Conservation (phyloP, 192 early-diverging fungal species). For the Backusella circina region DNA sequence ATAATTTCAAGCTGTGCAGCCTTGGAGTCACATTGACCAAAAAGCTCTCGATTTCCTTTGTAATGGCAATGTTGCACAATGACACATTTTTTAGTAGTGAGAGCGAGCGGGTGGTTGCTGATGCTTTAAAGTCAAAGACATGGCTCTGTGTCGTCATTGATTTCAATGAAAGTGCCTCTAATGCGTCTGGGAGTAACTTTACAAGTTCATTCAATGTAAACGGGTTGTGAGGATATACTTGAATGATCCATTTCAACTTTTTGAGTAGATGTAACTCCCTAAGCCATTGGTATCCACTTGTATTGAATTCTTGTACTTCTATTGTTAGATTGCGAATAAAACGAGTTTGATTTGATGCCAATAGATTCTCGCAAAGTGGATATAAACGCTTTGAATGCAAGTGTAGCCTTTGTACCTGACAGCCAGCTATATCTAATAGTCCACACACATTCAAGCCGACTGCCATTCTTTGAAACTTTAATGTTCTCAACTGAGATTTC, state of each 20-base stretch:
- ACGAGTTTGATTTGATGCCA: neutral
- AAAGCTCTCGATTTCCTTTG: neutral
- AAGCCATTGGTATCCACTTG: neutral
- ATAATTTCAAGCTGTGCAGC: neutral
- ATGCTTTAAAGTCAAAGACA: neutral
- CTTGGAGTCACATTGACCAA: neutral
- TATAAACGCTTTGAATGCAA: neutral
- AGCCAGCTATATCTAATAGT: neutral
- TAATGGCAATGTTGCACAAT: neutral
- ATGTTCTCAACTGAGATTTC: neutral
- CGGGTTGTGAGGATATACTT: neutral
- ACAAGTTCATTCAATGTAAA: neutral
- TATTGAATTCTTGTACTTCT: neutral
- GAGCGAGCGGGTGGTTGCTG: neutral
- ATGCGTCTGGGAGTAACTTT: neutral
- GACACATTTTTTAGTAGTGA: neutral
- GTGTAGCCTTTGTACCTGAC: neutral
- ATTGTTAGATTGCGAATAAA: neutral
- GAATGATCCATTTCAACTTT: neutral
- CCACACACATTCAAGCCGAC: neutral
- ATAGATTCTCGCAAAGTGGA: neutral
- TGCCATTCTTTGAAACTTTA: neutral
- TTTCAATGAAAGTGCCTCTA: neutral
- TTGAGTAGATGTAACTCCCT: neutral
- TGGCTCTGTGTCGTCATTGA: neutral